Percentiles rank a stretch among this genome's conserved stretches.
These are phyloP conservation scores for Teunomyces kruisii DNA, from an alignment of 805 yeast species.

Conservation along the genomic window DNA sequence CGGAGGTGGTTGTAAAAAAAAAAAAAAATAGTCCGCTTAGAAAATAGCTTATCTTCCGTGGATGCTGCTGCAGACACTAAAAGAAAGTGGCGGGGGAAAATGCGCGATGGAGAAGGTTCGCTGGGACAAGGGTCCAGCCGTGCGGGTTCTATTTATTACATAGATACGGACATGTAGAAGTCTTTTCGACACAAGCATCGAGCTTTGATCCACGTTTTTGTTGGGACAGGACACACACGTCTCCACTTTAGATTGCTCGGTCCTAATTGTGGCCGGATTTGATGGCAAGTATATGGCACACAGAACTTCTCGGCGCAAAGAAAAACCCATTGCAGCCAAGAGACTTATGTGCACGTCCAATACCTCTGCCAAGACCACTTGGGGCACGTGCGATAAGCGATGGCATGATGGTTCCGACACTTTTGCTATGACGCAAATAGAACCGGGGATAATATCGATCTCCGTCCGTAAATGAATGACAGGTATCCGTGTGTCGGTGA, in stretches of 20 bases:
- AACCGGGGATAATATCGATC: not conserved
- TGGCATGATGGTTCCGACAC: not conserved
- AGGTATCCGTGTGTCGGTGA: too few species aligned
- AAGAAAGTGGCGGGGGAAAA: not conserved
- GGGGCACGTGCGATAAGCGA: not conserved
- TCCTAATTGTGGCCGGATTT: not conserved
- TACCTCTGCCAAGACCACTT: not conserved
- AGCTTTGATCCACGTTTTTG: too few species aligned
- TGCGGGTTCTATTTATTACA: too few species aligned
- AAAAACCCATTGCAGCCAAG: conserved; percentile 3
- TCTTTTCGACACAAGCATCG: too few species aligned
- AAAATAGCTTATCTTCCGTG: not conserved
- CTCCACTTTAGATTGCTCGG: not conserved
- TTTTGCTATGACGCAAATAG: conserved; percentile 1
- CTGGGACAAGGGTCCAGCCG: conserved; percentile 1
- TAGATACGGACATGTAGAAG: too few species aligned
- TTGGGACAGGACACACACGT: too few species aligned
- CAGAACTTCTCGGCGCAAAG: conserved; percentile 4
- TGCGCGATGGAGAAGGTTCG: too few species aligned
- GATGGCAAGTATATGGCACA: not conserved
- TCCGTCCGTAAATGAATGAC: not conserved
- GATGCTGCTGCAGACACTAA: not conserved
- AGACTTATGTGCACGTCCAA: not conserved
- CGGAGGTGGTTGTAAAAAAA: not conserved
- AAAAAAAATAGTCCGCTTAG: not conserved